Evolutionary conservation across 805 yeast species (phyloP).

Genomic region (Metschnikowia aberdeeniae): DNA sequence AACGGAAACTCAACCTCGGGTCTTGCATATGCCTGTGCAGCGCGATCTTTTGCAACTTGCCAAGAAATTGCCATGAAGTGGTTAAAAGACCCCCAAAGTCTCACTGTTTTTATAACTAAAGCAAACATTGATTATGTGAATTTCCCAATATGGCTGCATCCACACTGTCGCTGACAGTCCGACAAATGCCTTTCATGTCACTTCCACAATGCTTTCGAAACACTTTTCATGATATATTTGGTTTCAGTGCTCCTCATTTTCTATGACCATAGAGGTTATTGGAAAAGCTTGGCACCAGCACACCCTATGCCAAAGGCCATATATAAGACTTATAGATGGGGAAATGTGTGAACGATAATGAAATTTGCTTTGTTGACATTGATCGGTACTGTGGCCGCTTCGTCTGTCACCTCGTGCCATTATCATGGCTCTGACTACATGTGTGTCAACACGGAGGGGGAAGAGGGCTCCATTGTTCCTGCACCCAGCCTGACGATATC

Average conservation of each 20-base stretch:
- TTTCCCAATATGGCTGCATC: too few relatives aligned
- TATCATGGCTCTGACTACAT: background rate
- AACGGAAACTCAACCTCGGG: too few relatives aligned
- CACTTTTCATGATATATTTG: too few relatives aligned
- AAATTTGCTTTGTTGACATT: background rate
- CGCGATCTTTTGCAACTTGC: background rate
- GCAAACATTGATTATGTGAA: too few relatives aligned
- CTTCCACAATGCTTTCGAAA: too few relatives aligned
- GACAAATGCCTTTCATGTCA: too few relatives aligned
- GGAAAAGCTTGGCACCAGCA: background rate
- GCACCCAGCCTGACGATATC: background rate
- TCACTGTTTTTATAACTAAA: too few relatives aligned
- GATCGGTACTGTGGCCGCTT: background rate
- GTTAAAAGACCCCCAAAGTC: background rate
- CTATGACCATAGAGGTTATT: background rate
- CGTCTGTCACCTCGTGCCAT: slow-evolving; percentile 7
- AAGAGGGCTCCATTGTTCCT: slow-evolving; percentile 3
- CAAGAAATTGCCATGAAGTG: background rate
- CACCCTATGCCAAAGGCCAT: background rate
- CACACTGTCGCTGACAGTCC: too few relatives aligned
- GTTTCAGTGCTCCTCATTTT: too few relatives aligned
- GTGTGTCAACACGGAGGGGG: slow-evolving; percentile 5
- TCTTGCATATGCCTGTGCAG: background rate
- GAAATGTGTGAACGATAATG: background rate
- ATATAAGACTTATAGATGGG: background rate